Conservation (phyloP, 352 stramenopile genomes). For the Globisporangium paddicum region DNA sequence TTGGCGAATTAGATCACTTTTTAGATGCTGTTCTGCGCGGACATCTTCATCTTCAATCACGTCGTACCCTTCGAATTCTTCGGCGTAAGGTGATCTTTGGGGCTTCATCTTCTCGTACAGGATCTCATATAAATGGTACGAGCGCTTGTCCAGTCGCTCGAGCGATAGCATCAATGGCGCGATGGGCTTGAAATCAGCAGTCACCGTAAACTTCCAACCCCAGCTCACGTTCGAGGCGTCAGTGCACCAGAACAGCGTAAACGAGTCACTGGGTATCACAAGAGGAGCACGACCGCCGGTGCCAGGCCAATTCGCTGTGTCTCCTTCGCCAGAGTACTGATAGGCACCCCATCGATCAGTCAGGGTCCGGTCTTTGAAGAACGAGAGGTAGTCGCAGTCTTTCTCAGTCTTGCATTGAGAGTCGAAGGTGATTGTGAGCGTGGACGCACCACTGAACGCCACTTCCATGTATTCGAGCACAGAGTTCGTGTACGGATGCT, state of each 20-base stretch:
- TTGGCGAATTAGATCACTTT: constrained; percentile 24
- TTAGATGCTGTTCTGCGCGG: background rate
- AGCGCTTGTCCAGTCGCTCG: constrained; percentile 52
- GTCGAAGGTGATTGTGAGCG: constrained; percentile 73
- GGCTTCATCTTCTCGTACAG: constrained; percentile 56
- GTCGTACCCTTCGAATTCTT: constrained; percentile 55
- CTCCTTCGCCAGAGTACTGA: constrained; percentile 62
- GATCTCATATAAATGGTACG: constrained; percentile 62
- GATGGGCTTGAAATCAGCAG: constrained; percentile 48
- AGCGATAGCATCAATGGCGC: constrained; percentile 39
- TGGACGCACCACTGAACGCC: constrained; percentile 59
- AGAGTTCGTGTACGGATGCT: constrained; percentile 81
- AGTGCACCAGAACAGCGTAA: constrained; percentile 80
- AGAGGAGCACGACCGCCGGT: constrained; percentile 48
- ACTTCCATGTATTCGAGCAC: constrained; percentile 80
- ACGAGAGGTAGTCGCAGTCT: constrained; percentile 77
- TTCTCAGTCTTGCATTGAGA: constrained; percentile 53
- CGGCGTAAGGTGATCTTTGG: constrained; percentile 30
- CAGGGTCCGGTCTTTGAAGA: constrained; percentile 80
- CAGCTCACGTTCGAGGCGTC: constrained; percentile 88
- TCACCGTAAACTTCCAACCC: constrained; percentile 81
- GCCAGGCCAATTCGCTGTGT: constrained; percentile 81
- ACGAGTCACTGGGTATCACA: constrained; percentile 70
- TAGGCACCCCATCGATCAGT: constrained; percentile 56
- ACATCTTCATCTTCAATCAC: constrained; percentile 14